Conservation (phyloP, 345 rosid genomes). For the Xanthoceras sorbifolium region DNA sequence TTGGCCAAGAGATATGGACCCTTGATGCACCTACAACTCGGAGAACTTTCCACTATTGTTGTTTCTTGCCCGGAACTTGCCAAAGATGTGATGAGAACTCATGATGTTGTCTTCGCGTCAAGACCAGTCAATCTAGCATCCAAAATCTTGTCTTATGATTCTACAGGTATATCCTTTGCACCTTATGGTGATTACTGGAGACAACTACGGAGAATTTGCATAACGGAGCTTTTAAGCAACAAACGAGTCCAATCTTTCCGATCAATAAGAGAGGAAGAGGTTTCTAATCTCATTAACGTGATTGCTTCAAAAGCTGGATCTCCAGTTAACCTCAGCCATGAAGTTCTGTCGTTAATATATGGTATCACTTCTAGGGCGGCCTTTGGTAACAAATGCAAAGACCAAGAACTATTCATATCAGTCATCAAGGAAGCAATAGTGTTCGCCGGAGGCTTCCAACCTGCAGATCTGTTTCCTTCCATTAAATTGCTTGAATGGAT, state of each 20-base stretch:
- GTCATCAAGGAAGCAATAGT: background rate
- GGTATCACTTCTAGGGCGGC: slow-evolving; percentile 20
- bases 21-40: no score
- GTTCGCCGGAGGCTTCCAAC: background rate
- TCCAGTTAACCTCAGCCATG: slow-evolving; percentile 21
- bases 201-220: slow-evolving; percentile 20
- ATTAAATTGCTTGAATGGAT: background rate
- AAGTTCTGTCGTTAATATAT: slow-evolving; percentile 10
- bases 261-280: no score
- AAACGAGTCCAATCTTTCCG: no score
- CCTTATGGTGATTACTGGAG: slow-evolving; percentile 36
- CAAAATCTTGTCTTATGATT: slow-evolving; percentile 10
- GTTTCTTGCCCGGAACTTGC: no score
- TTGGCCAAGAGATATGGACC: slow-evolving; percentile 40
- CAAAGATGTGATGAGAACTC: no score
- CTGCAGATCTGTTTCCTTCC: slow-evolving; percentile 18
- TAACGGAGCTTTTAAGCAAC: no score
- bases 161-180: slow-evolving; percentile 5
- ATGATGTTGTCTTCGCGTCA: no score
- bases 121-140: slow-evolving; percentile 21
- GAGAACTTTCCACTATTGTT: no score
- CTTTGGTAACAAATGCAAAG: slow-evolving; percentile 24
- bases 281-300: slow-evolving; percentile 1
- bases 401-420: slow-evolving; percentile 16
- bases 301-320: background rate